These are phyloP conservation scores for Scutellaria barbata DNA, from an alignment of 257 asterid genomes.

Conservation along the genomic window DNA sequence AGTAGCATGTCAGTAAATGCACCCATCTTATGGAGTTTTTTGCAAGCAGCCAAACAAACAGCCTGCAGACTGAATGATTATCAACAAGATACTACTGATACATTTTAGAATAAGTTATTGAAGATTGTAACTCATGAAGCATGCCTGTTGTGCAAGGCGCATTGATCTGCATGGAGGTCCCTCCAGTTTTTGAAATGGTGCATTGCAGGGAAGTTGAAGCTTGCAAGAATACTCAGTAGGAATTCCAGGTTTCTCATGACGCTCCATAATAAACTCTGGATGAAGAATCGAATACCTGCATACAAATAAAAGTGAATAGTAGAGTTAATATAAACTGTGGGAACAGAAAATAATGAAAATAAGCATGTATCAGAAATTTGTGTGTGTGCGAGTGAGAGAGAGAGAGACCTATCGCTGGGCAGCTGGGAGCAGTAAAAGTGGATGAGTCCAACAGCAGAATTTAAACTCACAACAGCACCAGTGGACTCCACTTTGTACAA, in stretches of 20 bases:
- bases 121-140: slow-evolving; percentile 34
- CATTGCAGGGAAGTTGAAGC: slow-evolving; percentile 99
- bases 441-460: slow-evolving; percentile 97
- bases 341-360: slow-evolving; percentile 16
- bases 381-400: neutral
- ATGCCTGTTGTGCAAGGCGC: slow-evolving; percentile 98
- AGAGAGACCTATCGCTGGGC: slow-evolving; percentile 87
- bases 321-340: slow-evolving; percentile 15
- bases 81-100: slow-evolving; percentile 29
- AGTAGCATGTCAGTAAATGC: slow-evolving; percentile 99
- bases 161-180: slow-evolving; percentile 94
- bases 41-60: slow-evolving; percentile 98
- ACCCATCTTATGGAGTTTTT: slow-evolving; percentile 99
- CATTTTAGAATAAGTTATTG: slow-evolving; percentile 20
- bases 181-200: slow-evolving; percentile 93
- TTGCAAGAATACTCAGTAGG: slow-evolving; percentile 89
- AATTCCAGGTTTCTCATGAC: slow-evolving; percentile 76
- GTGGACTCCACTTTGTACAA: slow-evolving; percentile 95
- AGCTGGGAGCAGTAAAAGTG: slow-evolving; percentile 98
- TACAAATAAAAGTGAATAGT: slow-evolving; percentile 31
- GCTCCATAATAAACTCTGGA: slow-evolving; percentile 93
- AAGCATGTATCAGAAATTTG: slow-evolving; percentile 5
- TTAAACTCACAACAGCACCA: slow-evolving; percentile 99
- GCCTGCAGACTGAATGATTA: slow-evolving; percentile 57
- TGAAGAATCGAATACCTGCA: slow-evolving; percentile 93